Conservation (phyloP, 345 rosid species). For the Eucalyptus cloeziana region DNA sequence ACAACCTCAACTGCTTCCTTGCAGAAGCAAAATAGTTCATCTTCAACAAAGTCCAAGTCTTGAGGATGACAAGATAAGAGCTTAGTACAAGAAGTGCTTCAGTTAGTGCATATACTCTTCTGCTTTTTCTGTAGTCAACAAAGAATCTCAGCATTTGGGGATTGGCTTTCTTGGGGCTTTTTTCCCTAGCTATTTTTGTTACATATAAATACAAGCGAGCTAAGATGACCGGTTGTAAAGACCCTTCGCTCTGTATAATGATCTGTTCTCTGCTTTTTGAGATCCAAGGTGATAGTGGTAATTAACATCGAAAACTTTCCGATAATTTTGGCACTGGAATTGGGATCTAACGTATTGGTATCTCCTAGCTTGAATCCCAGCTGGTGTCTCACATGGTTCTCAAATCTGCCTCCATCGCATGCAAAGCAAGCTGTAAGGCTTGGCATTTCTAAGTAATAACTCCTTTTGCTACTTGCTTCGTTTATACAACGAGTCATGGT, state of each 20-base stretch:
- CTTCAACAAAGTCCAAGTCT: background rate
- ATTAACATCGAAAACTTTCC: background rate
- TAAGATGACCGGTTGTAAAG: background rate
- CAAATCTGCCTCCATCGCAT: background rate
- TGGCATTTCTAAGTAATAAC: background rate
- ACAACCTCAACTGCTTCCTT: slow-evolving; percentile 4
- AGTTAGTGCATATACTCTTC: background rate
- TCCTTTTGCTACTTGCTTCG: background rate
- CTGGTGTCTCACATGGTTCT: background rate
- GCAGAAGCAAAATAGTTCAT: slow-evolving; percentile 4
- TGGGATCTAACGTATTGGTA: too few species aligned
- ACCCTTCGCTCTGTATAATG: background rate
- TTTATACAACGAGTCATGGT: background rate
- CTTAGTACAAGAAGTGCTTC: background rate
- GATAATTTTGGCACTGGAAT: slow-evolving; percentile 28
- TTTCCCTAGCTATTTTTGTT: background rate
- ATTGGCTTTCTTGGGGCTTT: background rate
- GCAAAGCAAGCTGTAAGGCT: background rate
- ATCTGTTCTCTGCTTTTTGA: background rate
- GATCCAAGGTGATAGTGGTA: slow-evolving; percentile 4
- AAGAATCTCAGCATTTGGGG: background rate
- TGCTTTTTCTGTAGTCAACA: background rate
- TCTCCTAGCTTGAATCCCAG: background rate
- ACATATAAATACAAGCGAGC: background rate
- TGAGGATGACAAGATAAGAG: background rate